Conservation (phyloP, 75 land plant genomes). For the Pinus taeda region DNA sequence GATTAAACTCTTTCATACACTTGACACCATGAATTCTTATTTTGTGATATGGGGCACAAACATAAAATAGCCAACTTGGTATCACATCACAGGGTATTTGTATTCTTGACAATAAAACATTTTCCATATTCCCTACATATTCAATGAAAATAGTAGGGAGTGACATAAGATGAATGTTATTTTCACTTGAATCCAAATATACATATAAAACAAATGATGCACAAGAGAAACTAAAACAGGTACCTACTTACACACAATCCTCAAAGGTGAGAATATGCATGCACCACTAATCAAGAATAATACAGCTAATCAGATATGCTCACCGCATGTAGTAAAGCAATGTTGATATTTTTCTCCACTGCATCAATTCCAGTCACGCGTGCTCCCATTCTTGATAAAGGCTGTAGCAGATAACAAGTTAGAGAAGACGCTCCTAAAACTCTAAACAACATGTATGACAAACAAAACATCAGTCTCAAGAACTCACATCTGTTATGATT, state of each 20-base stretch:
- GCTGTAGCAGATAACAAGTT: slow-evolving; percentile 42
- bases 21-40: too few relatives aligned
- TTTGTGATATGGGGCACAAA: too few relatives aligned
- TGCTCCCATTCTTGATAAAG: slow-evolving; percentile 94
- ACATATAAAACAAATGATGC: neutral
- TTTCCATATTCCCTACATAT: neutral
- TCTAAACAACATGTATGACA: neutral
- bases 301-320: neutral
- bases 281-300: neutral
- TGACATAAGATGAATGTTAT: neutral
- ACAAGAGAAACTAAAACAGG: neutral
- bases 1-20: too few relatives aligned
- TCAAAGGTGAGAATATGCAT: slow-evolving; percentile 8
- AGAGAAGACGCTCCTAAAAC: neutral
- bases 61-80: too few relatives aligned
- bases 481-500: neutral
- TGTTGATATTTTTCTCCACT: slow-evolving; percentile 84
- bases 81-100: too few relatives aligned
- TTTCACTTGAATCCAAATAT: neutral
- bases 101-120: too few relatives aligned
- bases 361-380: slow-evolving; percentile 91
- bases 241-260: neutral
- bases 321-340: slow-evolving; percentile 89
- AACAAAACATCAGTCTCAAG: neutral
- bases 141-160: neutral